phyloP scores from a whole-genome alignment of 2,329 filamentous ascomycete species.

The Aspergillus arachidicola region DNA sequence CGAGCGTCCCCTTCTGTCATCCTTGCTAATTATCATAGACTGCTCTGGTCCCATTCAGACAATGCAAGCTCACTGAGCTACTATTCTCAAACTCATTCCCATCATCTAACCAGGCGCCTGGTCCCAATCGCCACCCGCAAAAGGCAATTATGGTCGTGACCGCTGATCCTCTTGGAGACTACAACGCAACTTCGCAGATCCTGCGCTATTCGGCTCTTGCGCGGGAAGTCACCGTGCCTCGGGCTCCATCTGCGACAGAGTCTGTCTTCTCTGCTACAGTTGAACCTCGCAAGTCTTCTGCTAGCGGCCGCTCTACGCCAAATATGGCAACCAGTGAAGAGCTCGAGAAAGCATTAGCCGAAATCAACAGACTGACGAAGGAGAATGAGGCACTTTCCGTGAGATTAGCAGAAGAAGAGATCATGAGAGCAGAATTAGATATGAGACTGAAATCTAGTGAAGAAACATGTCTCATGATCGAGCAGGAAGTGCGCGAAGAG shows the following conservation, averaged over 20 bases:
- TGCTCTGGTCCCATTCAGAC: slow-evolving; percentile 74
- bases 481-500: slow-evolving; percentile 85
- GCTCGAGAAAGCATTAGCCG: slow-evolving; percentile 77
- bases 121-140: slow-evolving; percentile 68
- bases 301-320: slow-evolving; percentile 48
- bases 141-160: slow-evolving; percentile 96
- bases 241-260: slow-evolving; percentile 78
- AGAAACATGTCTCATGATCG: slow-evolving; percentile 69
- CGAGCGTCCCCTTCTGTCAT: neutral
- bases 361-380: slow-evolving; percentile 76
- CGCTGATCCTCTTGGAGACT: slow-evolving; percentile 88
- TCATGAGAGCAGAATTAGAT: slow-evolving; percentile 71
- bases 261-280: slow-evolving; percentile 57
- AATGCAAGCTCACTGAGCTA: slow-evolving; percentile 83
- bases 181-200: slow-evolving; percentile 95
- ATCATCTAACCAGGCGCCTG: slow-evolving; percentile 54
- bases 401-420: slow-evolving; percentile 70
- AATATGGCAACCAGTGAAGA: slow-evolving; percentile 58
- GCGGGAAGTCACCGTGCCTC: slow-evolving; percentile 86
- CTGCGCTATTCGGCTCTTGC: slow-evolving; percentile 91
- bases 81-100: slow-evolving; percentile 88
- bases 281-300: slow-evolving; percentile 36
- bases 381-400: slow-evolving; percentile 75
- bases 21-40: slow-evolving; percentile 51
- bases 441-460: slow-evolving; percentile 69